Conservation (phyloP, 2,329 filamentous ascomycete species). For the Colletotrichum shisoi region DNA sequence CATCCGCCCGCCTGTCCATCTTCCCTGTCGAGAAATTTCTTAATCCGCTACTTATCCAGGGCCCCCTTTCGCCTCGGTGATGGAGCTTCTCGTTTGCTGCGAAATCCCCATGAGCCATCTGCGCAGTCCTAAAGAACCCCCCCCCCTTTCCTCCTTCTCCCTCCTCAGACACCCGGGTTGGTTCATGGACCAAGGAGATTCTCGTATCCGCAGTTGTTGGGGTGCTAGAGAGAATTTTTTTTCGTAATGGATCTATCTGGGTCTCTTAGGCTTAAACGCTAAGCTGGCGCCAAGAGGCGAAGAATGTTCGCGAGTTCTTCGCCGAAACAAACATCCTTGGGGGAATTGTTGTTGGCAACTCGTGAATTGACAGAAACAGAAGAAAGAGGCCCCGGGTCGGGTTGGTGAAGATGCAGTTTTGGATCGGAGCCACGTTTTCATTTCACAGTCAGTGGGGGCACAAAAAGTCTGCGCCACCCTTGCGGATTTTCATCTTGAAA, state of each 20-base stretch:
- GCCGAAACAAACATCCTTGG: not conserved
- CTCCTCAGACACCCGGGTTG: not conserved
- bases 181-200: not conserved
- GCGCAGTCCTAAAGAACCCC: not conserved
- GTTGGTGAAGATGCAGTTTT: not conserved
- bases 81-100: not conserved
- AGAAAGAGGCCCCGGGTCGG: not conserved
- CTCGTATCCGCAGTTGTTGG: conserved; percentile 28
- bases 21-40: not conserved
- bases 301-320: not conserved
- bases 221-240: not conserved
- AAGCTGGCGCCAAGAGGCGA: not conserved
- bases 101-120: not conserved
- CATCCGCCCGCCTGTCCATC: not conserved
- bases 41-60: not conserved
- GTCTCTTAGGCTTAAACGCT: not conserved
- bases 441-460: conserved; percentile 9
- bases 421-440: conserved; percentile 13
- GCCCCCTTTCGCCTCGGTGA: not conserved
- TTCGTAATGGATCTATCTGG: not conserved
- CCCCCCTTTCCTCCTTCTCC: too few relatives aligned
- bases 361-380: not conserved
- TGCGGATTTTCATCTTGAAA: too few relatives aligned
- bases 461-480: too few relatives aligned
- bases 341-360: not conserved